Evolutionary conservation across 805 yeast genomes (phyloP), one percentile per base, ranked within the genome.

Genomic region (Metschnikowia cerradonensis): DNA sequence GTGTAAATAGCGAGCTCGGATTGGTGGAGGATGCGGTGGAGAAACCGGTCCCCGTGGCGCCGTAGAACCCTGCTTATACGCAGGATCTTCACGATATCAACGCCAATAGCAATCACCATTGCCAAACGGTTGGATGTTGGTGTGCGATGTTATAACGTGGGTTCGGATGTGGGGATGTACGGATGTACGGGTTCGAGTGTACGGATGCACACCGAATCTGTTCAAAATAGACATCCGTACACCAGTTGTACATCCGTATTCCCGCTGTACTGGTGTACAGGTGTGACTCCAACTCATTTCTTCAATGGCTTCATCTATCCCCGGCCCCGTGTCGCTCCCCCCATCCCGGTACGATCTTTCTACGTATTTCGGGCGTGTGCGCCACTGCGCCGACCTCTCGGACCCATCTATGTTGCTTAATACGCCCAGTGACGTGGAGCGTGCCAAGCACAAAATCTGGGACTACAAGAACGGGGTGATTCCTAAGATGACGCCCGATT

Each of bases 291-390:
- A n/a, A 33, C 35, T 33, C 38, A 7, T 22, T 6, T 23, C 31
- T 34, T 4, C 36, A 33, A 90, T 90, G 97, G 96, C 97, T 2
- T 88, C 96, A 10, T 83, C 96, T 4, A 80, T 90, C 38, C 83
- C 90, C 8, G 97, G 97, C 14, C 84, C 87, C 6, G 79, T 87
- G 41, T 76, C 86, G 0, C 75, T 91, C 34, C 97, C 97, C 7
- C 82, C 76, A 49, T 90, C 97, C 19, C 80, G 77, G 51, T 88
- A 83, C 68, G 96, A 94, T 66, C 72, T 94, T 30, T 58, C 79
- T 51, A 84, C 96, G 0, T 94, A 94, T 68, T 80, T 87, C 86
- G 99, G 99, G 14, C 81, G 99, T 61, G 97, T 94, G 43, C 82
- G 83, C 66, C 99, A 95, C 67, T 89, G 96, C 70, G 88, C 96